Percentiles rank a stretch among this genome's conserved stretches.
Conservation (phyloP, 345 rosid species). For the Dipteronia dyeriana region DNA sequence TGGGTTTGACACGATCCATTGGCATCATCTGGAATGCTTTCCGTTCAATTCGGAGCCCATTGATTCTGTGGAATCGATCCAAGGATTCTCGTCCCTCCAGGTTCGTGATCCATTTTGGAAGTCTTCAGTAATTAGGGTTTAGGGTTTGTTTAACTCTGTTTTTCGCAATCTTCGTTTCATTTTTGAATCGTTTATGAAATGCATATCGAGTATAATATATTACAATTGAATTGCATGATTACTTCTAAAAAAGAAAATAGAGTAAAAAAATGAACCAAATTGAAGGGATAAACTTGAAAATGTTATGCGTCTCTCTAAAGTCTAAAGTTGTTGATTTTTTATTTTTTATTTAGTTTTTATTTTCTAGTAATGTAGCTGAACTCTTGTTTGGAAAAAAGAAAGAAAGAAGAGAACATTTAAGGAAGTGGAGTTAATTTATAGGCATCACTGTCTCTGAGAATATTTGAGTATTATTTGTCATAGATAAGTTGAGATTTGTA, state of each 20-base stretch:
- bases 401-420: background rate
- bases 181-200: background rate
- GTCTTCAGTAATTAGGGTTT: background rate
- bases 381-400: background rate
- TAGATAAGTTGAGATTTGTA: background rate
- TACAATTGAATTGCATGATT: background rate
- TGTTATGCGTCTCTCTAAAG: background rate
- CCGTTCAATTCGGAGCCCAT: constrained; percentile 36
- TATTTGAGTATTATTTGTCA: background rate
- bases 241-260: background rate
- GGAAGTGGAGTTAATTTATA: background rate
- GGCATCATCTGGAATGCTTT: constrained; percentile 41
- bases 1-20: constrained; percentile 39
- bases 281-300: background rate
- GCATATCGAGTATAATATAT: background rate
- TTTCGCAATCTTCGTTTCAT: too few species aligned
- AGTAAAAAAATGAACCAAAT: background rate
- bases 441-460: background rate
- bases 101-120: constrained; percentile 26
- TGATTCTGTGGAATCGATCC: constrained; percentile 44
- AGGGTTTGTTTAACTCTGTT: background rate
- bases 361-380: background rate
- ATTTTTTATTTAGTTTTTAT: background rate
- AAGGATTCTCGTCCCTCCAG: constrained; percentile 65
- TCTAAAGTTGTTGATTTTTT: background rate